Conservation (phyloP, 2,329 filamentous ascomycete species). For the Hirsutella rhossiliensis region DNA sequence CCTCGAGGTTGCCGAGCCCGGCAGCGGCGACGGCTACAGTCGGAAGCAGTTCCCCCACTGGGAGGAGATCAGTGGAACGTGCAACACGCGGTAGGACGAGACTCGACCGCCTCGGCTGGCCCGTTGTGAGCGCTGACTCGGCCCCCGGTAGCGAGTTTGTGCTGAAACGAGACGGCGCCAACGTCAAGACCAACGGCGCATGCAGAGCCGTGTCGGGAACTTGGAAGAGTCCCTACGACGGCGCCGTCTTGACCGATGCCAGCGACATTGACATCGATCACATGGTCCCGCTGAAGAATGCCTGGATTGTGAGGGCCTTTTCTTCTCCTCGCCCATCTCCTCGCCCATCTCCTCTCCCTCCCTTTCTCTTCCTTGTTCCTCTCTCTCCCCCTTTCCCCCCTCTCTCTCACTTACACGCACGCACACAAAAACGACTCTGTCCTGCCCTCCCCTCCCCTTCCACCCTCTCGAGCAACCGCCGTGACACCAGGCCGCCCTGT, state of each 20-base stretch:
- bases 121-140: not conserved
- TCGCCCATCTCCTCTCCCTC: not conserved
- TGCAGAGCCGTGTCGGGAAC: slow-evolving; percentile 54
- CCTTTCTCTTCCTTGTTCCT: not conserved
- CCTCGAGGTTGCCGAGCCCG: slow-evolving; percentile 44
- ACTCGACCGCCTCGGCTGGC: not conserved
- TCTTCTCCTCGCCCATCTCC: not conserved
- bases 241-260: slow-evolving; percentile 54
- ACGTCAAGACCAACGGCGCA: slow-evolving; percentile 42
- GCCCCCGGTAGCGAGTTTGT: slow-evolving; percentile 45
- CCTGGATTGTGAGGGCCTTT: slow-evolving; percentile 50
- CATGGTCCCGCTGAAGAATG: slow-evolving; percentile 69
- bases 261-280: slow-evolving; percentile 74
- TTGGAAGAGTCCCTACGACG: slow-evolving; percentile 66
- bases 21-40: slow-evolving; percentile 44
- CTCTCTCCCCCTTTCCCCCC: not conserved
- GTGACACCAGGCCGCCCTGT: not conserved
- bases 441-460: not conserved
- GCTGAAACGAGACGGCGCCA: slow-evolving; percentile 59
- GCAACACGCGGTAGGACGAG: slow-evolving; percentile 49
- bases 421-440: too few relatives aligned
- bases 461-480: not conserved
- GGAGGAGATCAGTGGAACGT: slow-evolving; percentile 51
- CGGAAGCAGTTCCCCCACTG: slow-evolving; percentile 62
- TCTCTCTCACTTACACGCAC: not conserved